These are phyloP conservation scores for Thalassiosira livingstoniorum DNA, from an alignment of 352 stramenopile genomes.

Conservation along the genomic window DNA sequence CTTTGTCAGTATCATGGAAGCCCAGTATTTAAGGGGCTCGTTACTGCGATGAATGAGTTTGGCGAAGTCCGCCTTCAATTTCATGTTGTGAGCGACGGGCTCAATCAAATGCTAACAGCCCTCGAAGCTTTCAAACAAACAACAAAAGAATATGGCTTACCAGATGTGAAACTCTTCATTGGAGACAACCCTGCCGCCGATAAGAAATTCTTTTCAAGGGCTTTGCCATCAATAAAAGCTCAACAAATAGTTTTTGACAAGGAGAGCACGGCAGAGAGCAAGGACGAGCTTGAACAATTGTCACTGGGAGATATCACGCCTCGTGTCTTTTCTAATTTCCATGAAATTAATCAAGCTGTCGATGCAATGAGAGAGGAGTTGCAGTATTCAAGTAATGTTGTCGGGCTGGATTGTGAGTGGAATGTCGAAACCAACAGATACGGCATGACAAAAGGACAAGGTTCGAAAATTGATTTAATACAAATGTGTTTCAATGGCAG, in stretches of 20 bases:
- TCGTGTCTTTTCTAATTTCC: background rate
- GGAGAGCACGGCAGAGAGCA: background rate
- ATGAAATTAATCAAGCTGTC: slow-evolving; percentile 16
- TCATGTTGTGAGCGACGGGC: slow-evolving; percentile 49
- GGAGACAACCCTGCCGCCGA: slow-evolving; percentile 53
- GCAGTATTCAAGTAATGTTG: background rate
- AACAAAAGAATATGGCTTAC: slow-evolving; percentile 29
- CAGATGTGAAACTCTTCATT: slow-evolving; percentile 20
- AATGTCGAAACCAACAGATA: slow-evolving; percentile 4
- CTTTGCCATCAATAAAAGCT: slow-evolving; percentile 34
- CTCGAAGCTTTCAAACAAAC: slow-evolving; percentile 50
- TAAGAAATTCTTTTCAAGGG: slow-evolving; percentile 22
- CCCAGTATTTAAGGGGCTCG: slow-evolving; percentile 48
- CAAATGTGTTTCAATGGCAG: slow-evolving; percentile 23
- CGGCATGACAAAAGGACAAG: background rate
- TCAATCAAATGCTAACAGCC: slow-evolving; percentile 49
- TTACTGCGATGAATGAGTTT: slow-evolving; percentile 59
- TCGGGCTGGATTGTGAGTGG: slow-evolving; percentile 56
- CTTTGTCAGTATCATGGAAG: slow-evolving; percentile 43
- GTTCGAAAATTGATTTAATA: slow-evolving; percentile 16
- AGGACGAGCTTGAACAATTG: background rate
- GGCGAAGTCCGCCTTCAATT: slow-evolving; percentile 62
- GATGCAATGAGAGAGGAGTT: slow-evolving; percentile 25
- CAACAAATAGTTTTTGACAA: slow-evolving; percentile 46
- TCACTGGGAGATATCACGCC: background rate